Conservation (phyloP, 2,329 filamentous ascomycete species). For the Beauveria medogensis region DNA sequence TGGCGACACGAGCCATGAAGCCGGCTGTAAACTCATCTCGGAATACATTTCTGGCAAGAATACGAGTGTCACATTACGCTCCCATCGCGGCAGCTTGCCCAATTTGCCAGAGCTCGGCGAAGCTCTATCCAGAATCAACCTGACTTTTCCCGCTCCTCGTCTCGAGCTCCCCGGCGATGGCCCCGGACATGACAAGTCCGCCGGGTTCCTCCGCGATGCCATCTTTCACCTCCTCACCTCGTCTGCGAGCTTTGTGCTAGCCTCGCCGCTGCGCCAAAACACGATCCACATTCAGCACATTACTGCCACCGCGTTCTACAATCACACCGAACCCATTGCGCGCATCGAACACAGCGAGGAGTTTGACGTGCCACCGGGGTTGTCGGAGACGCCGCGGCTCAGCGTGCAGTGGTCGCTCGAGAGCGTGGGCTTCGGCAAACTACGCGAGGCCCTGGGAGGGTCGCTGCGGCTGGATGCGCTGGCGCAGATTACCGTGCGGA, state of each 20-base stretch:
- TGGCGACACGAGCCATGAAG: slow-evolving; percentile 50
- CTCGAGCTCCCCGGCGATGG: slow-evolving; percentile 46
- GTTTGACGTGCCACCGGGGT: slow-evolving; percentile 69
- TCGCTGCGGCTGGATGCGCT: slow-evolving; percentile 68
- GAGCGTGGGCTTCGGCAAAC: slow-evolving; percentile 73
- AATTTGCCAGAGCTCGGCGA: slow-evolving; percentile 62
- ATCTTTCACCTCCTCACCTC: slow-evolving; percentile 83
- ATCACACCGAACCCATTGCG: slow-evolving; percentile 69
- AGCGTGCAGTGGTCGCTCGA: slow-evolving; percentile 75
- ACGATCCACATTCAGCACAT: slow-evolving; percentile 71
- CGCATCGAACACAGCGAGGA: slow-evolving; percentile 66
- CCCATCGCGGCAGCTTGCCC: slow-evolving; percentile 67
- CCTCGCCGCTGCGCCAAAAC: slow-evolving; percentile 67
- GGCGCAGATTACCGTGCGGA: slow-evolving; percentile 64
- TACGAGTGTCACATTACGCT: slow-evolving; percentile 65
- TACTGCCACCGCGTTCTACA: slow-evolving; percentile 80
- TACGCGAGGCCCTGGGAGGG: slow-evolving; percentile 74
- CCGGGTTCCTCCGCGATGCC: slow-evolving; percentile 74
- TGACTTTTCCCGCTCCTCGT: slow-evolving; percentile 64
- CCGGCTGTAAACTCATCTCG: slow-evolving; percentile 68
- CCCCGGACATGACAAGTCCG: slow-evolving; percentile 21
- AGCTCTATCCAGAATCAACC: slow-evolving; percentile 61
- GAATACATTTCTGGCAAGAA: slow-evolving; percentile 85
- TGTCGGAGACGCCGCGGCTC: slow-evolving; percentile 63
- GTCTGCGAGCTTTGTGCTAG: slow-evolving; percentile 74